Percentiles rank a stretch among this genome's conserved stretches.
These are phyloP conservation scores for Comarum palustre DNA, from an alignment of 306 rosid species.

Conservation along the genomic window DNA sequence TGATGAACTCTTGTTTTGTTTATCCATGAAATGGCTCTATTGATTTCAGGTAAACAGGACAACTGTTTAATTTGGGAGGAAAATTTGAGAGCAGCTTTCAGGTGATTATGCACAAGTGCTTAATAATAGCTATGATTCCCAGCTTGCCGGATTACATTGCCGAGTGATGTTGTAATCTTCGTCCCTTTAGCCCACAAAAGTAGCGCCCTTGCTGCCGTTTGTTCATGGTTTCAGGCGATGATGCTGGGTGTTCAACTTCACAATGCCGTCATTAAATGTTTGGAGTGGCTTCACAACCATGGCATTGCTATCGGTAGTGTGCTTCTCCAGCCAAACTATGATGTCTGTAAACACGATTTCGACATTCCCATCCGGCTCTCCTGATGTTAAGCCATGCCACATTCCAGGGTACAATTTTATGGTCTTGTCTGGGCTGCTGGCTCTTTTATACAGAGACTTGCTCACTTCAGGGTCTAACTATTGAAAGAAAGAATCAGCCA, in stretches of 20 bases:
- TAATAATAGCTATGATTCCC: background rate
- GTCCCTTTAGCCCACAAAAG: constrained; percentile 45
- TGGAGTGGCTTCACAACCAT: constrained; percentile 16
- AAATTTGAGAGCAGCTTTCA: background rate
- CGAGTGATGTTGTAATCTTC: constrained; percentile 38
- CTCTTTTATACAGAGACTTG: constrained; percentile 57
- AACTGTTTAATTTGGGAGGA: background rate
- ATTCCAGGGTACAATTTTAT: constrained; percentile 69
- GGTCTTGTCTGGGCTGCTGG: constrained; percentile 76
- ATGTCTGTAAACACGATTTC: constrained; percentile 62
- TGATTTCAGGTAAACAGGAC: no score
- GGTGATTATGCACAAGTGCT: constrained; percentile 1
- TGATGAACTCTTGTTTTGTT: background rate
- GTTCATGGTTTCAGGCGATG: constrained; percentile 7
- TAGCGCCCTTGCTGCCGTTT: constrained; percentile 30
- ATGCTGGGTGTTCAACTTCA: constrained; percentile 20
- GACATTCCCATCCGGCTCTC: constrained; percentile 79
- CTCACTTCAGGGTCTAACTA: constrained; percentile 88
- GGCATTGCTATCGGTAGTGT: constrained; percentile 2
- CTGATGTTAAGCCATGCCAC: constrained; percentile 84
- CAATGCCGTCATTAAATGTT: constrained; percentile 20
- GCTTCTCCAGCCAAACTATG: constrained; percentile 65
- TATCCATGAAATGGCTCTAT: background rate
- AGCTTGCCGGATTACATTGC: constrained; percentile 25
- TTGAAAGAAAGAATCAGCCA: background rate